Evolutionary conservation across 2,329 filamentous ascomycete species (phyloP).

Genomic region (Pezicula carpinea): DNA sequence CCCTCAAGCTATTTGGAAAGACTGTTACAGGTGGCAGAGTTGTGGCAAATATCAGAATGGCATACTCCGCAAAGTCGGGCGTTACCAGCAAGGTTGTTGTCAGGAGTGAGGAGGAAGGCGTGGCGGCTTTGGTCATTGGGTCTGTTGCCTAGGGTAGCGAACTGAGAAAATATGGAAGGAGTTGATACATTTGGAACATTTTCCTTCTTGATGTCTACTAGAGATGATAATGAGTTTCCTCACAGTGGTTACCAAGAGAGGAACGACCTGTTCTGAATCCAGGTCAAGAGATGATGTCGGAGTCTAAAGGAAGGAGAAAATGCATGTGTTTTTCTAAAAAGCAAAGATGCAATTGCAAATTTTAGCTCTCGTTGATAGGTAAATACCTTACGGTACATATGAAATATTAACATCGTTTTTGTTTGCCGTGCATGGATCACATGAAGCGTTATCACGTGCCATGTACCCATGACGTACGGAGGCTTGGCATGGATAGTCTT

Average conservation of each 20-base stretch:
- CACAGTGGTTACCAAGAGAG: neutral
- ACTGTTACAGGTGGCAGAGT: slow-evolving; percentile 87
- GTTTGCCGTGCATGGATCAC: too few relatives aligned
- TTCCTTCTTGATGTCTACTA: slow-evolving; percentile 20
- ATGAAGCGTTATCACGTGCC: too few relatives aligned
- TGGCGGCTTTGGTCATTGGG: slow-evolving; percentile 78
- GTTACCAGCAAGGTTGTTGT: slow-evolving; percentile 95
- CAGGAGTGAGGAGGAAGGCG: slow-evolving; percentile 85
- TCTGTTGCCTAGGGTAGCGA: slow-evolving; percentile 56
- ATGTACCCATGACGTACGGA: neutral
- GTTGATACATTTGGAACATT: slow-evolving; percentile 23
- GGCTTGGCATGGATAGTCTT: neutral
- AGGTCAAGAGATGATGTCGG: too few relatives aligned
- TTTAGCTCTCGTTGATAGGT: too few relatives aligned
- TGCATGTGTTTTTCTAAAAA: too few relatives aligned
- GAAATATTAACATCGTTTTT: too few relatives aligned
- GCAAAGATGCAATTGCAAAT: too few relatives aligned
- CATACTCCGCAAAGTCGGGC: slow-evolving; percentile 84
- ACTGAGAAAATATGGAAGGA: slow-evolving; percentile 12
- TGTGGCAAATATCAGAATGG: slow-evolving; percentile 85
- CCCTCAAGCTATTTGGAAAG: slow-evolving; percentile 94
- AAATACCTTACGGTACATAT: too few relatives aligned
- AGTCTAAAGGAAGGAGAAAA: too few relatives aligned
- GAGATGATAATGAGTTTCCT: slow-evolving; percentile 17
- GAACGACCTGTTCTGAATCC: neutral